These are phyloP conservation scores for Pascua guehoae DNA, from an alignment of 1,284 basidiomycete genomes.

Conservation along the genomic window DNA sequence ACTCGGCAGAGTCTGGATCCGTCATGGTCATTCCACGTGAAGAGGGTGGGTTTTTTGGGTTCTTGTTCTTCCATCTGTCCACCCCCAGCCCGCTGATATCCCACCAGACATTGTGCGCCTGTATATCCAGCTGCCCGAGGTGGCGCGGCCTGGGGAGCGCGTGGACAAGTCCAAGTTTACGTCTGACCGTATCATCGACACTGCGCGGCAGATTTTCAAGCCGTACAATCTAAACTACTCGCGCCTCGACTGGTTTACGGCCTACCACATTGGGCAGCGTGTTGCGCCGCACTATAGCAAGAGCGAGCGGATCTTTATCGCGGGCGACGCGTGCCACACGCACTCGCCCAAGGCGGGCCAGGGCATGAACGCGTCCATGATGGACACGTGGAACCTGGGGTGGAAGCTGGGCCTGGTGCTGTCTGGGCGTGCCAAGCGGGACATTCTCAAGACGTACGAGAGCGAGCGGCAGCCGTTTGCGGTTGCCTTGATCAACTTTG, in stretches of 20 bases:
- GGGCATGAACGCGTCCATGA: conserved; percentile 39
- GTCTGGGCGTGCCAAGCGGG: conserved; percentile 63
- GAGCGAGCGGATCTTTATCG: conserved; percentile 33
- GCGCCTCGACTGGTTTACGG: conserved; percentile 39
- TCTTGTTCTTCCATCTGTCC: too few relatives aligned
- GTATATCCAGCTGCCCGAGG: conserved; percentile 12
- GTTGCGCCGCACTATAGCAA: conserved; percentile 16
- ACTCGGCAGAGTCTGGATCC: conserved; percentile 12
- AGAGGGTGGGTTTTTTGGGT: neutral
- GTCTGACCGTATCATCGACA: conserved; percentile 27
- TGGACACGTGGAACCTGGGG: conserved; percentile 43
- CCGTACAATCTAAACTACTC: conserved; percentile 37
- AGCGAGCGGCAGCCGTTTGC: conserved; percentile 19
- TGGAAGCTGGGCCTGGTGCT: conserved; percentile 53
- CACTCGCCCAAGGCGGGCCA: conserved; percentile 40
- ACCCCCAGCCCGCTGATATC: too few relatives aligned
- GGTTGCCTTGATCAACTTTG: conserved; percentile 72
- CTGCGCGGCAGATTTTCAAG: conserved; percentile 33
- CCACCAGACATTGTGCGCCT: conserved; percentile 13
- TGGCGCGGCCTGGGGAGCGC: conserved; percentile 7
- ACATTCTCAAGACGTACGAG: conserved; percentile 60
- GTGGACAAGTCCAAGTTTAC: conserved; percentile 26
- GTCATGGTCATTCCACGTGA: conserved; percentile 20
- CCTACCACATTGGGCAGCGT: conserved; percentile 42
- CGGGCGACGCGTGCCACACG: conserved; percentile 39